Percentiles rank a stretch among this genome's conserved stretches.
phyloP scores from a whole-genome alignment of 805 yeast genomes.

The Torulaspora maleeae region DNA sequence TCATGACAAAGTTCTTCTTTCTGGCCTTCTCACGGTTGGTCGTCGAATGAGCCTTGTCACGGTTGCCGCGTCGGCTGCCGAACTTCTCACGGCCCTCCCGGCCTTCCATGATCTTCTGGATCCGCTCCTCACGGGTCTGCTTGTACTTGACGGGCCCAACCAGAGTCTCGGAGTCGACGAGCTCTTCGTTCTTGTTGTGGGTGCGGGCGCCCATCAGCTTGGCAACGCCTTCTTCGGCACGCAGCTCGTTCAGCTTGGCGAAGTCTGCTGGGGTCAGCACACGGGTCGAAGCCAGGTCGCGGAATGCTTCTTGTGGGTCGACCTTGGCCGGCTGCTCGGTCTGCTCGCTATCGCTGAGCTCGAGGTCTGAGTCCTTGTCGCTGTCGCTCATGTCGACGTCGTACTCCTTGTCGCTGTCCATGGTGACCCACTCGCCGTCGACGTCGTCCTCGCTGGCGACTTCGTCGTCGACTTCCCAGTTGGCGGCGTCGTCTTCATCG shows the following conservation, averaged over 20 bases:
- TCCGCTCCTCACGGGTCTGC: slow-evolving; percentile 83
- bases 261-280: slow-evolving; percentile 97
- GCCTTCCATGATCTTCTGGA: slow-evolving; percentile 84
- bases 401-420: slow-evolving; percentile 77
- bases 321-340: slow-evolving; percentile 23
- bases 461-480: slow-evolving; percentile 52
- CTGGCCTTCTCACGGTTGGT: slow-evolving; percentile 95
- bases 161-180: slow-evolving; percentile 72
- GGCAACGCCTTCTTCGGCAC: slow-evolving; percentile 78
- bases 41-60: slow-evolving; percentile 73
- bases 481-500: slow-evolving; percentile 59
- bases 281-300: slow-evolving; percentile 61
- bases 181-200: slow-evolving; percentile 58
- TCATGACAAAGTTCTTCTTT: slow-evolving; percentile 98
- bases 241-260: slow-evolving; percentile 87
- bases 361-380: slow-evolving; percentile 49
- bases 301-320: slow-evolving; percentile 41
- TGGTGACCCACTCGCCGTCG: slow-evolving; percentile 90
- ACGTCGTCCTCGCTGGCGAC: slow-evolving; percentile 41
- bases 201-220: slow-evolving; percentile 58
- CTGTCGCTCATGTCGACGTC: slow-evolving; percentile 50
- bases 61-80: slow-evolving; percentile 82
- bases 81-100: slow-evolving; percentile 88
- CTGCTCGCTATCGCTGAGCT: slow-evolving; percentile 35
- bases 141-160: slow-evolving; percentile 74